Conservation (phyloP, 2,329 filamentous ascomycete genomes). For the Colletotrichum orbiculare region DNA sequence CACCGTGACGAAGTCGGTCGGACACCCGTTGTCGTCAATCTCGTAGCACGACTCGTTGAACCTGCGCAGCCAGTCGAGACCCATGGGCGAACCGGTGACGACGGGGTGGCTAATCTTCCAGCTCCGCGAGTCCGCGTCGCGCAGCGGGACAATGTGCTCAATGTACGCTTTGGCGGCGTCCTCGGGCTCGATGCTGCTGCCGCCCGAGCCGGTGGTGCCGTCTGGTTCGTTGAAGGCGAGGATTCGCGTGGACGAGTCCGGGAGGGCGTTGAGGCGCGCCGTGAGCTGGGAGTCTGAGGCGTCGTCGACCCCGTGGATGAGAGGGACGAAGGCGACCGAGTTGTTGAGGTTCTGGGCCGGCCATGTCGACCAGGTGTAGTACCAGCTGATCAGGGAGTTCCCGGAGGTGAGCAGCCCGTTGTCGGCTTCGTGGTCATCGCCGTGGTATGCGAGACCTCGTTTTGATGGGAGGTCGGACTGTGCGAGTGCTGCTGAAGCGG, state of each 20-base stretch:
- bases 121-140: constrained; percentile 35
- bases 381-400: constrained; percentile 53
- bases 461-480: constrained; percentile 27
- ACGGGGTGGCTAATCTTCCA: constrained; percentile 55
- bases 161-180: constrained; percentile 53
- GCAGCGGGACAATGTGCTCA: constrained; percentile 48
- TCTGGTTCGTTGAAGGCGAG: constrained; percentile 57
- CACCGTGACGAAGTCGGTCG: constrained; percentile 53
- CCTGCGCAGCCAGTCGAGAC: constrained; percentile 51
- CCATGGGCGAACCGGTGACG: constrained; percentile 52
- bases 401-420: constrained; percentile 48
- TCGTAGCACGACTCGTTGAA: constrained; percentile 55
- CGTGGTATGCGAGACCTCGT: constrained; percentile 30
- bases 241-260: constrained; percentile 50
- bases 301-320: constrained; percentile 51
- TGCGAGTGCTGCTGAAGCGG: constrained; percentile 4
- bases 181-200: constrained; percentile 50
- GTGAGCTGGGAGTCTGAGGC: constrained; percentile 43
- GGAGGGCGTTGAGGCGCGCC: constrained; percentile 42
- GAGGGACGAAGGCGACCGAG: constrained; percentile 49
- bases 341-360: constrained; percentile 41
- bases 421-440: constrained; percentile 42
- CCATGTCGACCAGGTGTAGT: constrained; percentile 55
- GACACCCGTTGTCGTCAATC: constrained; percentile 51
- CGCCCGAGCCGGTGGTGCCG: constrained; percentile 51